These are phyloP conservation scores for Plantago coronopus DNA, from an alignment of 305 asterid species.

Conservation along the genomic window DNA sequence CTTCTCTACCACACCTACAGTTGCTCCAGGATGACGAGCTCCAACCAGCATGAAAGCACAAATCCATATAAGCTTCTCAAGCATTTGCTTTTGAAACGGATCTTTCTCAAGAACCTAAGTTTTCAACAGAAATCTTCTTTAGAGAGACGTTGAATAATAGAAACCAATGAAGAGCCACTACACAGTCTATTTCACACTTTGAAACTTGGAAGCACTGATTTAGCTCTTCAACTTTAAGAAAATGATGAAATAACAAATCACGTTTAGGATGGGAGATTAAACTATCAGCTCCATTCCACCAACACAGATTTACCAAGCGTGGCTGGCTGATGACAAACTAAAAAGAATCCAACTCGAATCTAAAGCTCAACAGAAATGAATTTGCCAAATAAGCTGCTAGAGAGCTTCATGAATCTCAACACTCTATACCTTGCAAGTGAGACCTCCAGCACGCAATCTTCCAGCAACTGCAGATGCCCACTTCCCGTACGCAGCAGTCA, in stretches of 20 bases:
- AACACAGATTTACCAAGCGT: no score
- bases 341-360: neutral
- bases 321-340: neutral
- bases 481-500: conserved; percentile 88
- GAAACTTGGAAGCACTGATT: conserved; percentile 6
- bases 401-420: conserved; percentile 5
- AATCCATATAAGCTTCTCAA: conserved; percentile 97
- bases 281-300: neutral
- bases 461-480: conserved; percentile 91
- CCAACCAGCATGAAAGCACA: conserved; percentile 99
- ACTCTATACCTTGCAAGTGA: conserved; percentile 85
- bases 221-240: neutral
- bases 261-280: neutral
- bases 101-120: conserved; percentile 74
- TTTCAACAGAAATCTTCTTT: conserved; percentile 17
- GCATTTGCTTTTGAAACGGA: conserved; percentile 87
- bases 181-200: neutral
- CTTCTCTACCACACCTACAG: conserved; percentile 86
- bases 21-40: conserved; percentile 93
- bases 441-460: conserved; percentile 79
- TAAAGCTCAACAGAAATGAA: neutral
- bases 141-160: neutral
- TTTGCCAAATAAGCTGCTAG: neutral
- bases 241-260: neutral
- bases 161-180: conserved; percentile 4